phyloP scores from a whole-genome alignment of 2,329 filamentous ascomycete genomes.

The Dactylellina sp. region DNA sequence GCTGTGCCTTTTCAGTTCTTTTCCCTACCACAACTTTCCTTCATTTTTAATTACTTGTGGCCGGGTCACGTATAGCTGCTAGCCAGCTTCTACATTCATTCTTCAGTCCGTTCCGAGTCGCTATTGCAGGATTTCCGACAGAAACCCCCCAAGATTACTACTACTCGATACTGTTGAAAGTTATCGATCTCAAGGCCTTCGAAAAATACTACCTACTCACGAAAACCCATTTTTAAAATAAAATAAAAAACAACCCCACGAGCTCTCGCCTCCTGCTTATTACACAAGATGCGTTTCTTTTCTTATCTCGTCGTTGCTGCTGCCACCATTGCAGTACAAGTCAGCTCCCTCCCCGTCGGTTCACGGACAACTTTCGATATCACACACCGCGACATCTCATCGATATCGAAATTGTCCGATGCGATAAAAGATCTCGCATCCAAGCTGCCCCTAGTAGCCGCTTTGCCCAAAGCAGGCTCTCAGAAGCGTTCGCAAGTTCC shows the following conservation, averaged over 20 bases:
- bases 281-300: constrained; percentile 48
- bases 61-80: constrained; percentile 43
- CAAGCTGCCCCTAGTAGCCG: constrained; percentile 6
- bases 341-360: constrained; percentile 29
- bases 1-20: constrained; percentile 51
- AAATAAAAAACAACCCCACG: constrained; percentile 1
- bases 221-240: neutral
- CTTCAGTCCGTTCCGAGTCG: constrained; percentile 21
- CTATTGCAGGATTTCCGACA: constrained; percentile 6
- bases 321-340: constrained; percentile 34
- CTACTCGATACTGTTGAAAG: no score
- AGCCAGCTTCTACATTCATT: constrained; percentile 38
- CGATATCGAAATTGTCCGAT: constrained; percentile 19
- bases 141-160: no score
- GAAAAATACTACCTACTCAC: constrained; percentile 1
- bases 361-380: constrained; percentile 14
- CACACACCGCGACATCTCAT: constrained; percentile 28
- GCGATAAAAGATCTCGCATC: constrained; percentile 18
- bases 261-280: neutral
- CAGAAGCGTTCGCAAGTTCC: constrained; percentile 24
- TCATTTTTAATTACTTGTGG: constrained; percentile 39
- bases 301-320: constrained; percentile 29
- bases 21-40: constrained; percentile 47
- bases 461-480: constrained; percentile 18
- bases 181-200: no score